A percentile compares a stretch with the other conserved stretches of the same genome.
Conservation (phyloP, 805 yeast genomes). For the Ogataea nonfermentans region DNA sequence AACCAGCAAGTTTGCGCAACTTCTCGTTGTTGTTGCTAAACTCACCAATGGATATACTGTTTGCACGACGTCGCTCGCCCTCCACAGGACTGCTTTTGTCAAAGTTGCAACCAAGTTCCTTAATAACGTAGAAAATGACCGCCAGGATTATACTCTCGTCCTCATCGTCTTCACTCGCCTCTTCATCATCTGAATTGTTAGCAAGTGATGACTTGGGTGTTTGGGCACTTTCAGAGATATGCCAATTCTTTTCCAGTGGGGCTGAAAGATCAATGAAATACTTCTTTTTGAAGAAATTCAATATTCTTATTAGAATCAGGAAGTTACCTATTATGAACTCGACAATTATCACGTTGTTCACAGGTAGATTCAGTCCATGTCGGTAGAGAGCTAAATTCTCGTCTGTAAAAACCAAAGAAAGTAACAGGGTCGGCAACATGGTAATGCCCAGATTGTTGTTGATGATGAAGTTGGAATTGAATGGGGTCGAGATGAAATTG, state of each 20-base stretch:
- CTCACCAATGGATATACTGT: conserved; percentile 29
- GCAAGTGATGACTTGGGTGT: conserved; percentile 1
- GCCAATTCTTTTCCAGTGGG: conserved; percentile 25
- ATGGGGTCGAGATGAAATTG: conserved; percentile 22
- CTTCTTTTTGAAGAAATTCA: conserved; percentile 34
- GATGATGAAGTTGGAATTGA: conserved; percentile 32
- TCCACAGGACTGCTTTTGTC: conserved; percentile 5
- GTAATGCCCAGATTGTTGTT: conserved; percentile 54
- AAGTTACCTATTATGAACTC: conserved; percentile 47
- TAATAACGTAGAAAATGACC: conserved; percentile 29
- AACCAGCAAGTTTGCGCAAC: conserved; percentile 15
- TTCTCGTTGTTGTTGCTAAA: conserved; percentile 31
- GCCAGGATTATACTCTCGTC: conserved; percentile 31
- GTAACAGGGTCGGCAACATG: conserved; percentile 47
- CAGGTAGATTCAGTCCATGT: conserved; percentile 32
- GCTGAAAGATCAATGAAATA: conserved; percentile 24
- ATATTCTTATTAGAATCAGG: conserved; percentile 42
- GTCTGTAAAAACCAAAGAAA: conserved; percentile 30
- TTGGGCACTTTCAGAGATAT: conserved; percentile 5
- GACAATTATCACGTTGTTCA: conserved; percentile 35
- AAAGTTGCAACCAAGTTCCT: conserved; percentile 27
- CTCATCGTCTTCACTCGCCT: conserved; percentile 19
- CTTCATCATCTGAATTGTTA: conserved; percentile 20
- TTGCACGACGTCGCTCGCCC: conserved; percentile 18
- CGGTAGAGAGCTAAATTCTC: conserved; percentile 29